These are phyloP conservation scores for Diddensiella caesifluorescens DNA, from an alignment of 805 yeast genomes.

Conservation along the genomic window DNA sequence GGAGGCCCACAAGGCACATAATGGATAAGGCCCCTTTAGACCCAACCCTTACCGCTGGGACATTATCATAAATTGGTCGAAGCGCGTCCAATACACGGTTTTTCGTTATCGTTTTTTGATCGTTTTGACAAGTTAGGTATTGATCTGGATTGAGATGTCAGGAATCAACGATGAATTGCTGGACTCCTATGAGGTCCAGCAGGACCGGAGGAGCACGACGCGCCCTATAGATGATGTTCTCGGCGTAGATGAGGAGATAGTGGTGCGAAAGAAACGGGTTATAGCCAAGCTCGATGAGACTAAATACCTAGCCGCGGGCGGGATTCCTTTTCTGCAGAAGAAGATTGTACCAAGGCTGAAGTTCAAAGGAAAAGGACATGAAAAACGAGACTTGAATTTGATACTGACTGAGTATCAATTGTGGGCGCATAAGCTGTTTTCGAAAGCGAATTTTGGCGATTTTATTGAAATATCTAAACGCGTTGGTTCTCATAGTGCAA, in stretches of 20 bases:
- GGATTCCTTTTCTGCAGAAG: conserved; percentile 48
- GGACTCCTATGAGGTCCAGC: conserved; percentile 1
- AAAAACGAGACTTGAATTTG: conserved; percentile 44
- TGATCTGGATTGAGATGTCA: too few species aligned
- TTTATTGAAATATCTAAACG: conserved; percentile 50
- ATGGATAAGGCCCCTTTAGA: too few species aligned
- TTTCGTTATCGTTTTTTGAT: too few species aligned
- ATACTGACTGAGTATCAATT: conserved; percentile 56
- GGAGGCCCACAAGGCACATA: too few species aligned
- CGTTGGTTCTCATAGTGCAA: conserved; percentile 8
- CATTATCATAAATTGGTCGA: neutral
- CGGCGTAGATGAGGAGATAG: conserved; percentile 28
- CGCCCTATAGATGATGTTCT: conserved; percentile 11
- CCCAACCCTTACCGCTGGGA: neutral
- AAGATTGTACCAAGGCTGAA: conserved; percentile 24
- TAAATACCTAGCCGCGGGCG: conserved; percentile 47
- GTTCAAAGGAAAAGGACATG: conserved; percentile 40
- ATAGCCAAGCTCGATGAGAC: conserved; percentile 48
- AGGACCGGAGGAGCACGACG: neutral
- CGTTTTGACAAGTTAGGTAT: too few species aligned
- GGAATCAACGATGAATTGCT: conserved; percentile 2
- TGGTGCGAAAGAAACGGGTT: conserved; percentile 27
- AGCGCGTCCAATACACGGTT: too few species aligned
- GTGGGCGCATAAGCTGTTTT: conserved; percentile 73
- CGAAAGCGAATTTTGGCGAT: conserved; percentile 73